Base-by-base conservation (phyloP, 73 alveolate genomes). In the Diophrys sp. region DNA sequence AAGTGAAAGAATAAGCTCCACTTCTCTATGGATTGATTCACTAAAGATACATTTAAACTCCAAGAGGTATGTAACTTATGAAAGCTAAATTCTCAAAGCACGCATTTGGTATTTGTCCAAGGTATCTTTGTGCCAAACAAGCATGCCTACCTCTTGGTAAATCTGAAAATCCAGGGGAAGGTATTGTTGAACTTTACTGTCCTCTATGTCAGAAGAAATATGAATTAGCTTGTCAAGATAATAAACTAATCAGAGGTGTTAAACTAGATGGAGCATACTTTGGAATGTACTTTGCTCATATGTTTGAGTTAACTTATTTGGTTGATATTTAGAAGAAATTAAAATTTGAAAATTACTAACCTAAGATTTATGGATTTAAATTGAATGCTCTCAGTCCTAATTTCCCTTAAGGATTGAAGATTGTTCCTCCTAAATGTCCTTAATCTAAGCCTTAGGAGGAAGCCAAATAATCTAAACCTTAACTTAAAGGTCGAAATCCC, bases 181-280 rank as follows among this genome's bases (percentile, higher is more conserved):
- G 92, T 34, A 84, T 89, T n/a, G 95, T 93, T 23, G 91, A 87
- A 87, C 91, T 79, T 29, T 80, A 53, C 78, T 81, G 93, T 56
- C 95, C 96, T 31, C 86, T 79, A 67, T 93, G 98, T 78, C 87
- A 85, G 78, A 96, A 89, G 54, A 77, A 90, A 56, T 93, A 84
- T 79, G 62, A 44, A 44, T 11, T 44, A 44, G 5, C 62, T 44
- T 44, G n/a, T 44, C 18, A 44, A 44, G 67, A 88, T 67, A 94
- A 96, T 14, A 82, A 70, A 71, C 70, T 91, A 44, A 82, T 85
- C 83, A 84, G 87, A 33, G 88, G 79, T 73, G 73, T 79, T 69
- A 87, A 77, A 68, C 85, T 94, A 1, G 98, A 94, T 85, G 98
- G 98, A 29, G 96, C 98, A 14, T 94, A 79, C 84, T 94, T 94